phyloP scores from a whole-genome alignment of 441 rosid species.

The Hypseocharis bilobata region DNA sequence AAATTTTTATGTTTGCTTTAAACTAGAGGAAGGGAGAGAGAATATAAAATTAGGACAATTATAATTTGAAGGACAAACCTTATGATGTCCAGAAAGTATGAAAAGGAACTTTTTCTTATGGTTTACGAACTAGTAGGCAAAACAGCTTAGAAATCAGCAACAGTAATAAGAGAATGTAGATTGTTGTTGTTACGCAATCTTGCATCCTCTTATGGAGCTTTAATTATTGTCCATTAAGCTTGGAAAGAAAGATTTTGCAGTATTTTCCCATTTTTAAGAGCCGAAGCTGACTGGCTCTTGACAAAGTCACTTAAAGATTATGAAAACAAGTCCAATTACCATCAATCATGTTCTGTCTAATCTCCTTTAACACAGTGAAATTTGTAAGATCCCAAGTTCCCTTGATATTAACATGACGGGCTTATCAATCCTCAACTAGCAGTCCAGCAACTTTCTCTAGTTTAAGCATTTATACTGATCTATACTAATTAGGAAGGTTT shows the following conservation, averaged over 20 bases:
- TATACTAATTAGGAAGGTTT: neutral
- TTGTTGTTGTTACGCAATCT: neutral
- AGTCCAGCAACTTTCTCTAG: no score
- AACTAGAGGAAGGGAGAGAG: neutral
- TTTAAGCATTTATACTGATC: no score
- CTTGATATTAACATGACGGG: no score
- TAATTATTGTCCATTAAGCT: neutral
- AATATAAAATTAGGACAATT: neutral
- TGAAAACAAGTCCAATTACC: neutral
- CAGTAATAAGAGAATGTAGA: neutral
- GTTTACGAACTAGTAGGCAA: neutral
- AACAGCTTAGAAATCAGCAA: neutral
- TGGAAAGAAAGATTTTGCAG: neutral
- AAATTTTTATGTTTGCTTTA: neutral
- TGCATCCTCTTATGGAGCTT: neutral
- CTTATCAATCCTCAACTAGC: no score
- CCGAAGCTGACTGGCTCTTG: neutral
- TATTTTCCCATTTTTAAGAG: neutral
- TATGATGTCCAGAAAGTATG: neutral
- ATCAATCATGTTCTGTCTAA: no score
- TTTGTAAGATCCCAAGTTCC: no score
- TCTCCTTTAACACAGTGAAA: no score
- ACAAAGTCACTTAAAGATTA: neutral
- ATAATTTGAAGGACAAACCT: neutral
- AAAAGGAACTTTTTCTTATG: neutral